Evolutionary conservation across 139 green algal genomes (phyloP).

Genomic region (Ostreobium quekettii): DNA sequence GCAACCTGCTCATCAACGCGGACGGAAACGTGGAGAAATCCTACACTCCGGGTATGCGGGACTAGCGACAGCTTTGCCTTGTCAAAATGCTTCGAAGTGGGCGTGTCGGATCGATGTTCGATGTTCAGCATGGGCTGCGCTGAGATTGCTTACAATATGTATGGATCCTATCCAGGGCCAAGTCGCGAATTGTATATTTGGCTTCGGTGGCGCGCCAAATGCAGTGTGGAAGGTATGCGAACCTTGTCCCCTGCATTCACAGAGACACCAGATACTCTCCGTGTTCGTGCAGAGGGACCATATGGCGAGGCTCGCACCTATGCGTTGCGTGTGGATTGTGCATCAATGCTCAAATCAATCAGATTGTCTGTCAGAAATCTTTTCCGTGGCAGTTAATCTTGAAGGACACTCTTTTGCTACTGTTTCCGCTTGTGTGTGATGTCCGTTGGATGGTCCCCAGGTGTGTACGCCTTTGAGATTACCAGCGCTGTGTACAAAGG

Average conservation of each 20-base stretch:
- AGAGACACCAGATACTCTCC: neutral
- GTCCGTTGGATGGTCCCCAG: too few species aligned
- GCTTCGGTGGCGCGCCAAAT: too few species aligned
- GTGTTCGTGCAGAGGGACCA: neutral
- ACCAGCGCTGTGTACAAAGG: slow-evolving; percentile 20
- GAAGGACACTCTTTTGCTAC: too few species aligned
- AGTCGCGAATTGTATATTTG: too few species aligned
- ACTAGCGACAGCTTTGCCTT: slow-evolving; percentile 22
- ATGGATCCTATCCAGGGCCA: neutral
- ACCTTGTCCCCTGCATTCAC: too few species aligned
- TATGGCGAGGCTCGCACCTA: neutral
- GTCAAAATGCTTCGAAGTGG: neutral
- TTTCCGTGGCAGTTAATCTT: too few species aligned
- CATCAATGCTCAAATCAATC: too few species aligned
- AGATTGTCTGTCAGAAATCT: too few species aligned
- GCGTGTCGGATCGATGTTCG: neutral
- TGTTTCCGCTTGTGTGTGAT: too few species aligned
- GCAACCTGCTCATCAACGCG: slow-evolving; percentile 33
- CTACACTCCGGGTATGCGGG: slow-evolving; percentile 31
- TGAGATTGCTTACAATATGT: neutral
- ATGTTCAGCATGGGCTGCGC: neutral
- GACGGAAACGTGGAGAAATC: slow-evolving; percentile 30
- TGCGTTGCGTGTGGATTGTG: neutral
- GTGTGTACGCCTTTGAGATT: slow-evolving; percentile 4
- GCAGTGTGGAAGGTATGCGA: too few species aligned